Evolutionary conservation across 495 filamentous ascomycete species (phyloP), one percentile per base, ranked within the genome.

Genomic region (Ascobolus immersus): DNA sequence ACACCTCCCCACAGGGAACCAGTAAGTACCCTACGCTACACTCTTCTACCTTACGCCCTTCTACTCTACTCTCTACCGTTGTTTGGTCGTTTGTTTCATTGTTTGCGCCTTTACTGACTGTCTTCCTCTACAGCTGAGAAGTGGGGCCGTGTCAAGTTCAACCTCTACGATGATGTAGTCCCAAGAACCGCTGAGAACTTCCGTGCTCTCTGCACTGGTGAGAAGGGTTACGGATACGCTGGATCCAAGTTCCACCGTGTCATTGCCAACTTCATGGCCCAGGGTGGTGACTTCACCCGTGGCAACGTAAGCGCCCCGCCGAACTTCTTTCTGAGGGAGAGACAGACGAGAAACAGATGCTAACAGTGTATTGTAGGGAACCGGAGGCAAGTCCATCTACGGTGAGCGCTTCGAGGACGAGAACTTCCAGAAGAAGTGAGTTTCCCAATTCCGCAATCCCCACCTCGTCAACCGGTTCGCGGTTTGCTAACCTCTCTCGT

Each of bases 251-350:
- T 94, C 72, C 86, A 99, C 67, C 78, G 86, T 48, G 70, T 99
- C 45, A 99, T 99, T 55, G 74, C 75, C 35, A 48, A 68, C 21
- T 99, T 99, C 70, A 99, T 99, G 86, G 77, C 93, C 54, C 86
- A 99, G 65, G 86, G 89, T 55, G 86, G 86, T 64, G 86, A 99
- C 67, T 99, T 94, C 67, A 99, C 86, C 53, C 74, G 72, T 52
- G 70, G 71, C 54, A 92, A 99, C 54, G 77, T 82, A 52, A 57
- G 73, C 58, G 27, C n/a, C 14, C 18, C 15, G 11, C 17, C 53
- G 48, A 28, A 44, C 23, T 46, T 47, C 39, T 53, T 48, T 38
- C 55, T n/a, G n/a, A n/a, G n/a, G n/a, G n/a, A n/a, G n/a, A 51
- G 37, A 54, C 51, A 49, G 49, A 51, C 20, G 21, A 8, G 6